A percentile compares a stretch with the other conserved stretches of the same genome.
phyloP scores from a whole-genome alignment of 805 yeast genomes.

The Saturnispora besseyi region DNA sequence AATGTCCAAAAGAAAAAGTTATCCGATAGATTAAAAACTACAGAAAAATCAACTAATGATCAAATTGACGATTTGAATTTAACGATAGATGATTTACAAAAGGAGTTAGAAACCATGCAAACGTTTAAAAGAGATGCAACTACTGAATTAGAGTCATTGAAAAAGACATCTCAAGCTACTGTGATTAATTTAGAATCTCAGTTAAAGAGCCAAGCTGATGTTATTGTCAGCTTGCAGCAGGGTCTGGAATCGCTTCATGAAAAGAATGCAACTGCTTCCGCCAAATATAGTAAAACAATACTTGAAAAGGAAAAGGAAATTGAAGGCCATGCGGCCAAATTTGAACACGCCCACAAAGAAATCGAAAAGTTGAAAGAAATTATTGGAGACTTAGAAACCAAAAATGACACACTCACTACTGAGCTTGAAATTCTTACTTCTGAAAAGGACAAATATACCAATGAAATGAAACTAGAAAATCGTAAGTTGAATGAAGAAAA shows the following conservation, averaged over 20 bases:
- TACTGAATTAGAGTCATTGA: neutral
- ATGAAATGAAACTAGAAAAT: neutral
- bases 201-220: neutral
- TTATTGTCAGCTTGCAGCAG: neutral
- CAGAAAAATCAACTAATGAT: neutral
- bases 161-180: neutral
- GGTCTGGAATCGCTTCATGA: neutral
- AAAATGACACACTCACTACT: neutral
- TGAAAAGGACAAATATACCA: neutral
- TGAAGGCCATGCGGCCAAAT: neutral
- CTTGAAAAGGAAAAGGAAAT: neutral
- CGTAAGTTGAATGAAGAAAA: constrained; percentile 1
- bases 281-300: neutral
- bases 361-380: neutral
- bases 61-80: neutral
- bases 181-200: neutral
- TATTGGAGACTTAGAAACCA: neutral
- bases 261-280: neutral
- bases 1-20: neutral
- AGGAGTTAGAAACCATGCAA: neutral
- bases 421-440: neutral
- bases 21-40: neutral
- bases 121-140: neutral
- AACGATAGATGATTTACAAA: neutral
- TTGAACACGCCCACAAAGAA: neutral